Evolutionary conservation across 2,329 filamentous ascomycete species (phyloP).

Genomic region (Fusarium guadeloupense): DNA sequence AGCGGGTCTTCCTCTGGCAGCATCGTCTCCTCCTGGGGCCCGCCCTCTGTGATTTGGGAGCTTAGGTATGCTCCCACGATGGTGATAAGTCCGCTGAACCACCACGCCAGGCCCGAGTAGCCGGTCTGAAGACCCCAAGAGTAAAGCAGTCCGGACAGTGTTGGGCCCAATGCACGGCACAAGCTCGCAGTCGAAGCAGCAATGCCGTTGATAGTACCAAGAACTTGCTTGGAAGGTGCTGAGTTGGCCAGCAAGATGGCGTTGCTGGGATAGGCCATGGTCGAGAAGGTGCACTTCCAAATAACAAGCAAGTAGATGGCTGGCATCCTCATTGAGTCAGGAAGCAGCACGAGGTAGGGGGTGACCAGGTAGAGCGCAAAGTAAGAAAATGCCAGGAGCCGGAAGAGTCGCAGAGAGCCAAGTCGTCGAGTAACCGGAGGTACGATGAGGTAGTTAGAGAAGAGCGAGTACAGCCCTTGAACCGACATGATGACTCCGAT

Average conservation of each 20-base stretch:
- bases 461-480: conserved; percentile 89
- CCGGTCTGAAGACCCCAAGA: conserved; percentile 80
- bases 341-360: conserved; percentile 88
- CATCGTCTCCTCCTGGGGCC: conserved; percentile 54
- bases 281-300: conserved; percentile 93
- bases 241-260: conserved; percentile 90
- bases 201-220: conserved; percentile 92
- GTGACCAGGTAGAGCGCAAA: conserved; percentile 87
- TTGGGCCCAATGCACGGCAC: conserved; percentile 87
- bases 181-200: conserved; percentile 91
- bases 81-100: conserved; percentile 83
- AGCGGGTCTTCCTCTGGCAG: conserved; percentile 52
- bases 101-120: conserved; percentile 92
- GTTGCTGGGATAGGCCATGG: conserved; percentile 89
- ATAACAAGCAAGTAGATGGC: conserved; percentile 82
- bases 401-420: conserved; percentile 83
- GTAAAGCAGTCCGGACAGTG: conserved; percentile 86
- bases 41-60: conserved; percentile 76
- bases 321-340: conserved; percentile 73
- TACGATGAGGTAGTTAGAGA: conserved; percentile 86
- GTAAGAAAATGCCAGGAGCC: conserved; percentile 82
- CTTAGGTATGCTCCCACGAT: conserved; percentile 78
- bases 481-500: conserved; percentile 90
- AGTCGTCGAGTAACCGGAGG: conserved; percentile 78
- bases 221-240: conserved; percentile 81